Conservation (phyloP, 805 yeast species). For the Saccharomycopsis schoenii region DNA sequence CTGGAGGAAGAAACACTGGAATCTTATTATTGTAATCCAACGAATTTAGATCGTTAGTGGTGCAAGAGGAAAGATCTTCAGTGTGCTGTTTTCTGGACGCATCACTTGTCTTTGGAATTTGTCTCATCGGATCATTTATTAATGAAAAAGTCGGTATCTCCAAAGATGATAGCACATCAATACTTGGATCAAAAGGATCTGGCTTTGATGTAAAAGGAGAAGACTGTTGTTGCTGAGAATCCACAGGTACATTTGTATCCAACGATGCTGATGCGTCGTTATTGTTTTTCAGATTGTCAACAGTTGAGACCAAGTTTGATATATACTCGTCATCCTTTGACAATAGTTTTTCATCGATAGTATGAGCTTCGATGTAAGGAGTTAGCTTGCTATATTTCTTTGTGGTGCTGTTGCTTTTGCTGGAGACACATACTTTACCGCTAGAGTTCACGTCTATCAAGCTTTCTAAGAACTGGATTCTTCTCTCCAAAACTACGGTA, state of each 20-base stretch:
- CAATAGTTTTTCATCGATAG: neutral
- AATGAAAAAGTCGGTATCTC: conserved; percentile 18
- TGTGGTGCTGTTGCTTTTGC: conserved; percentile 19
- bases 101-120: conserved; percentile 12
- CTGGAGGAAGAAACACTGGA: neutral
- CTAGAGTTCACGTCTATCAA: conserved; percentile 27
- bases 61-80: neutral
- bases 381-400: conserved; percentile 30
- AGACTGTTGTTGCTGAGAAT: neutral
- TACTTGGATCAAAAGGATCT: conserved; percentile 16
- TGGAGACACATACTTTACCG: neutral
- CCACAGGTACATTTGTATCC: no score
- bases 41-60: neutral
- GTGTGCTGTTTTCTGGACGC: neutral
- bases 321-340: conserved; percentile 1
- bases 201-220: neutral
- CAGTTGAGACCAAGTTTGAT: neutral
- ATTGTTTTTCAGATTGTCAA: neutral
- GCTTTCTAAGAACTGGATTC: conserved; percentile 42
- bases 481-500: conserved; percentile 45
- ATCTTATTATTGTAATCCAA: neutral
- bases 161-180: conserved; percentile 2
- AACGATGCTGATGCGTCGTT: no score
- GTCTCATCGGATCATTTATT: conserved; percentile 19
- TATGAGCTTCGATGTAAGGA: conserved; percentile 21